Conservation (phyloP, 257 asterid species). For the Jasminum sambac region DNA sequence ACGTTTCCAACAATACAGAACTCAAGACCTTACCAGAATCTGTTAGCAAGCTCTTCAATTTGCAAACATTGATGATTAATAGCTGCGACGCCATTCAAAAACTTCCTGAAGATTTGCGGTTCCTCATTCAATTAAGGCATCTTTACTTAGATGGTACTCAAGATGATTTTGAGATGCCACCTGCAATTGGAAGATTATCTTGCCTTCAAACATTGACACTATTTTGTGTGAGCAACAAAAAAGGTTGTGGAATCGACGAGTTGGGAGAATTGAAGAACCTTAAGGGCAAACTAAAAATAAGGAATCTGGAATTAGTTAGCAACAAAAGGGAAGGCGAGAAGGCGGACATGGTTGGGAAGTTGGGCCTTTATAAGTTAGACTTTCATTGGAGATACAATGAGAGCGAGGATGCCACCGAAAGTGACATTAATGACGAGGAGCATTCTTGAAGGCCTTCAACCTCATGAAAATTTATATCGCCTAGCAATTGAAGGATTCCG, state of each 20-base stretch:
- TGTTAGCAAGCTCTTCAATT: too few relatives aligned
- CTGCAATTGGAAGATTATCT: too few relatives aligned
- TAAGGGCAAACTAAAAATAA: constrained; percentile 18
- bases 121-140: constrained; percentile 29
- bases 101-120: constrained; percentile 22
- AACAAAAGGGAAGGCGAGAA: constrained; percentile 23
- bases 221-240: not conserved
- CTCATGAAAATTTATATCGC: not conserved
- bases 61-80: not conserved
- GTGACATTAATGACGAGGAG: constrained; percentile 1
- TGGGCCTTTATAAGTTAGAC: not conserved
- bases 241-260: constrained; percentile 30
- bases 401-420: not conserved
- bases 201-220: too few relatives aligned
- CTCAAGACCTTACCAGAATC: constrained; percentile 20
- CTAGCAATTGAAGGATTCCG: too few relatives aligned
- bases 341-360: constrained; percentile 17
- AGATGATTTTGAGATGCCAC: too few relatives aligned
- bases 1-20: constrained; percentile 14
- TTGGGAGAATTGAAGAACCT: constrained; percentile 26
- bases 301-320: constrained; percentile 24
- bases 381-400: constrained; percentile 19
- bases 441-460: constrained; percentile 38
- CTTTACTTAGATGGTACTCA: not conserved
- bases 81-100: not conserved